These are phyloP conservation scores for Fonsecaea pedrosoi DNA, from an alignment of 2,329 filamentous ascomycete genomes.

Conservation along the genomic window DNA sequence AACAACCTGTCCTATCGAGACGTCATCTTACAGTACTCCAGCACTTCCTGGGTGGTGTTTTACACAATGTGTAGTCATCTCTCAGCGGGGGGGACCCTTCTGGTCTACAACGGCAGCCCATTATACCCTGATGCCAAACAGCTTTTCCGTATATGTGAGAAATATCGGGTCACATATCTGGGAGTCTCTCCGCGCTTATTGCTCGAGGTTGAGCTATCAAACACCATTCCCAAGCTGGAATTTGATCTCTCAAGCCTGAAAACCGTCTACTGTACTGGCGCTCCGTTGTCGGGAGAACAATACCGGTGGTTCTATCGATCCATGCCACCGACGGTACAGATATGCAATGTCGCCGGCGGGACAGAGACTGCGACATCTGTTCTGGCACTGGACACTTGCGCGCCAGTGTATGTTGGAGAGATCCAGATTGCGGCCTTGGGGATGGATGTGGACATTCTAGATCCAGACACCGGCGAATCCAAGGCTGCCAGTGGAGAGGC, in stretches of 20 bases:
- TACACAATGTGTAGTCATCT: conserved; percentile 62
- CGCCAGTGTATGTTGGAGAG: conserved; percentile 67
- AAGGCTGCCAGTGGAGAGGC: no score
- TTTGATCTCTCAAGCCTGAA: conserved; percentile 45
- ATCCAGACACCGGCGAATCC: conserved; percentile 60
- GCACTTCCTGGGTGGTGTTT: conserved; percentile 55
- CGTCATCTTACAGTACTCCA: conserved; percentile 53
- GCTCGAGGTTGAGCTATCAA: conserved; percentile 70
- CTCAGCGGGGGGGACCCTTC: conserved; percentile 62
- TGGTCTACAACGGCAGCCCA: conserved; percentile 82
- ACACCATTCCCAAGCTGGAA: conserved; percentile 59
- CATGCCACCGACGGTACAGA: conserved; percentile 42
- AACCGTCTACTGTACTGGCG: conserved; percentile 13
- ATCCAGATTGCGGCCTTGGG: conserved; percentile 62
- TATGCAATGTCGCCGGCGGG: conserved; percentile 33
- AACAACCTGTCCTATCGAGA: conserved; percentile 50
- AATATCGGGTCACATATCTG: conserved; percentile 57
- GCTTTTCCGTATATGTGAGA: conserved; percentile 63
- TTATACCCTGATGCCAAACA: conserved; percentile 71
- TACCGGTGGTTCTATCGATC: conserved; percentile 12
- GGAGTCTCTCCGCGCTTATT: conserved; percentile 79
- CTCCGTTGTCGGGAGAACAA: conserved; percentile 8
- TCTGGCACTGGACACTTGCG: conserved; percentile 65
- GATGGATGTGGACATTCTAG: conserved; percentile 39
- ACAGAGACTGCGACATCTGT: conserved; percentile 37